Base-by-base conservation (phyloP, 768 basidiomycete species). In the Leccinum disarticulatum region DNA sequence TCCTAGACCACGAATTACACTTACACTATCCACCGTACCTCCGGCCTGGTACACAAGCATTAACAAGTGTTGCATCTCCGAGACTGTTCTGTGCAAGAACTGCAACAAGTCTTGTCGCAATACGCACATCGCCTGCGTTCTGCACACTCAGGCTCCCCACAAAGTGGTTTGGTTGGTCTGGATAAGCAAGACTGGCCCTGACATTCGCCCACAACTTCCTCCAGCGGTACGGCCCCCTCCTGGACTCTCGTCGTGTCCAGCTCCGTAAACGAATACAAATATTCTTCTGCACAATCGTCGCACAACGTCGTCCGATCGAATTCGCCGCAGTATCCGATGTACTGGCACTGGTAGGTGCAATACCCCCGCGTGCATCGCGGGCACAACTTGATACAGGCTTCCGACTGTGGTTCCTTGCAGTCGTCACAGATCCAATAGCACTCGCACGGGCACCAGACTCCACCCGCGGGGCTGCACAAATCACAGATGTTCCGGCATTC, bases 241-340 rank as follows among this genome's bases (percentile, higher is more conserved):
- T 7, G 68, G 56, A 6, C 67, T 2, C 66, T 64, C 50, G 38
- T n/a, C 52, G 36, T 52, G n/a, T 58, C 59, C 2, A 22, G 13
- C 27, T 56, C 56, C 13, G 4, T 7, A 1, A 49, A 13, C 1
- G 28, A 14, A 5, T 46, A 33, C 61, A 52, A 46, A 5, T 72
- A 68, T 58, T 68, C 68, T 55, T 70, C 71, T 15, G 33, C 43
- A 38, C 70, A 73, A 43, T 70, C 70, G 4, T 71, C 56, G 52
- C 71, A 70, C 50, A 66, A 15, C 54, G 61, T 64, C 52, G 64
- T 59, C 27, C 62, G 64, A 47, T 35, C 53, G 31, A 71, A 70
- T 22, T 61, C 64, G 38, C 19, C 7, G 43, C 69, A 70, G n/a
- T 38, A 61, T 17, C 52, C 54, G 15, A 70, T 70, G 52, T 73